Base-by-base conservation (phyloP, 805 yeast species). In the Yarrowia phangngaensis region DNA sequence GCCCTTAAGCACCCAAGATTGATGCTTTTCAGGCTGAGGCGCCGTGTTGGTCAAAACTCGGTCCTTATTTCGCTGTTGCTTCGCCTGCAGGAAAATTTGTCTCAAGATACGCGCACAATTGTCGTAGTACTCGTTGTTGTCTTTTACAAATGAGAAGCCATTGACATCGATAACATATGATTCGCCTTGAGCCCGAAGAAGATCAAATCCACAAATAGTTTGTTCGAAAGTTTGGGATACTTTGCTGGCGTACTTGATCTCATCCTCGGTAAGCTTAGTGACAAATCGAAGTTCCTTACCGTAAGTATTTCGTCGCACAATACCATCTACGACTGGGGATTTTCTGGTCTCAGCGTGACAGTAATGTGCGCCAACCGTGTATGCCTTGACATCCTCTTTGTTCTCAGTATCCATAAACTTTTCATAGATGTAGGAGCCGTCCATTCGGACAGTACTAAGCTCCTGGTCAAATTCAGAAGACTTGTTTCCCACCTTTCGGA, bases 311-410 rank as follows among this genome's bases (percentile, higher is more conserved):
- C 99, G 77, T 60, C 97, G 76, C 19, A 92, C 99, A 51, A 92
- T 85, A 36, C 99, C 99, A 68, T 92, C 99, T n/a, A 92, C 98
- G 3, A 92, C 98, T 1, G 99, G 99, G 0, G 96, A 87, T 64
- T 92, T 92, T 60, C 99, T 76, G 1, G 99, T 92, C 63, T 92
- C 99, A 0, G 98, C 99, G 65, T 92, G 99, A 63, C 98, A 92
- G 61, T 76, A 92, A 14, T 70, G 70, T 3, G 82, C 79, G 1
- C 98, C 97, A 4, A 92, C 97, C 1, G 99, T 92, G 64, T 92
- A 92, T 0, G 97, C 97, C 67, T 92, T 92, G 54, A 92, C 99
- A 65, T 92, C 99, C 68, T 92, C 98, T 60, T 88, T 89, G 63
- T 92, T 92, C 64, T 92, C 97, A 2, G 98, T 90, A 63, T 92